phyloP scores from a whole-genome alignment of 1,284 basidiomycete species.

The Ustilago xerochloae region DNA sequence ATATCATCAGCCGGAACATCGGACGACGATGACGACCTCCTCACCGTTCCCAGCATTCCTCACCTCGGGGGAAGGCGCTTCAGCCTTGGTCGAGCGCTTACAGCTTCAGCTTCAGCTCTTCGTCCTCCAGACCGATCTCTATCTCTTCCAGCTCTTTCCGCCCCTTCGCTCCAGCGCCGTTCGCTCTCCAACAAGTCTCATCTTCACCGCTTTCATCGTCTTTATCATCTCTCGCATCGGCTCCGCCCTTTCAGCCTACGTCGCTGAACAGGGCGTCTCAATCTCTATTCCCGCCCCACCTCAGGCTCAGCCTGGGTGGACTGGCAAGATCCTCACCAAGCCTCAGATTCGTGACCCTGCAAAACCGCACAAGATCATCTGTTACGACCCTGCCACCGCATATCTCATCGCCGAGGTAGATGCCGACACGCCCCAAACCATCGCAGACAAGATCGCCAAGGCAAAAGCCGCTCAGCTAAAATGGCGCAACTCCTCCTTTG shows the following conservation, averaged over 20 bases:
- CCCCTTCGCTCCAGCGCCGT: slow-evolving; percentile 17
- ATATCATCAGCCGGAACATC: neutral
- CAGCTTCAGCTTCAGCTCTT: slow-evolving; percentile 26
- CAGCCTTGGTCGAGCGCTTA: slow-evolving; percentile 6
- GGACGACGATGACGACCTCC: neutral
- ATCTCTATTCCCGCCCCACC: slow-evolving; percentile 40
- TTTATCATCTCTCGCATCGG: slow-evolving; percentile 25
- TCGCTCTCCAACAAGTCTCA: slow-evolving; percentile 31
- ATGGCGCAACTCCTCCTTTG: slow-evolving; percentile 81
- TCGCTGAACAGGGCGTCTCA: slow-evolving; percentile 27
- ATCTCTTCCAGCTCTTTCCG: slow-evolving; percentile 34
- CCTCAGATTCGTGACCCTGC: slow-evolving; percentile 22
- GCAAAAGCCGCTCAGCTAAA: slow-evolving; percentile 77
- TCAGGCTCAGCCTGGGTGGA: slow-evolving; percentile 51
- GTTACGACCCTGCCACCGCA: slow-evolving; percentile 89
- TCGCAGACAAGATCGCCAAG: slow-evolving; percentile 76
- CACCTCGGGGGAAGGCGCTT: neutral
- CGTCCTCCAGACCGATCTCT: slow-evolving; percentile 37
- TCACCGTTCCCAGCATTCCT: neutral
- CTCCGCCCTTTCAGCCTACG: slow-evolving; percentile 1
- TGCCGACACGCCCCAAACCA: slow-evolving; percentile 77
- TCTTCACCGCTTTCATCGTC: slow-evolving; percentile 36
- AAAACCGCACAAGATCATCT: slow-evolving; percentile 76
- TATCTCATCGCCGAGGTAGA: slow-evolving; percentile 78
- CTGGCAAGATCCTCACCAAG: slow-evolving; percentile 26